Percentiles rank a stretch among this genome's conserved stretches.
Evolutionary conservation across 1,284 basidiomycete genomes (phyloP).

Genomic region (Cryptococcus jaspeensis): DNA sequence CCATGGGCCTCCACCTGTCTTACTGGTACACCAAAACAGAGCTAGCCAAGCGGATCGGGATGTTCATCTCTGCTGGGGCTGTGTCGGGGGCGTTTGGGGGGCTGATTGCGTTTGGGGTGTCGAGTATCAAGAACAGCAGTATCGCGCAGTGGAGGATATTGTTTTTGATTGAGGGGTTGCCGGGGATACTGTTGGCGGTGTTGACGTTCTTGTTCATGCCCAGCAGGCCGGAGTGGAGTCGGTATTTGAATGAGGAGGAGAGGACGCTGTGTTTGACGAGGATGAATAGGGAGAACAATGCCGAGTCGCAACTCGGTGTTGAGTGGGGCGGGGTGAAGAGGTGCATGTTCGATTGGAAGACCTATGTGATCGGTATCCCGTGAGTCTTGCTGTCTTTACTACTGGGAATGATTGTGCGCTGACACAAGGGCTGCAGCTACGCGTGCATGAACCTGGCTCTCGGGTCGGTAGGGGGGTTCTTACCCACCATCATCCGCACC

Average conservation of each 20-base stretch:
- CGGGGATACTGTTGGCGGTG: slow-evolving; percentile 60
- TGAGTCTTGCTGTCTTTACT: slow-evolving; percentile 49
- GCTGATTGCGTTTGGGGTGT: slow-evolving; percentile 21
- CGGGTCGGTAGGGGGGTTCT: slow-evolving; percentile 70
- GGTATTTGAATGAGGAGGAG: slow-evolving; percentile 65
- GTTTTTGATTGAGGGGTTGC: slow-evolving; percentile 8
- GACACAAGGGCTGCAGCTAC: slow-evolving; percentile 26
- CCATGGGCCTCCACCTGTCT: slow-evolving; percentile 29
- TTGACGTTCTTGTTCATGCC: slow-evolving; percentile 65
- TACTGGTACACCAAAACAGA: slow-evolving; percentile 46
- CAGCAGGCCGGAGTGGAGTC: slow-evolving; percentile 69
- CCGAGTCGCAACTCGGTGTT: slow-evolving; percentile 54
- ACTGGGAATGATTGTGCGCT: slow-evolving; percentile 63
- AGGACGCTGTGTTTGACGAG: slow-evolving; percentile 67
- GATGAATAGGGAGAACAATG: slow-evolving; percentile 65
- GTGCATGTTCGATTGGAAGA: slow-evolving; percentile 61
- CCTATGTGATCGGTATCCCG: slow-evolving; percentile 59
- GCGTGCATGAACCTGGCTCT: slow-evolving; percentile 70
- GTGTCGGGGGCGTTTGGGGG: slow-evolving; percentile 34
- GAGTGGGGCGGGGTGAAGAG: slow-evolving; percentile 54
- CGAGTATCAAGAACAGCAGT: slow-evolving; percentile 16
- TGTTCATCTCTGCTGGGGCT: slow-evolving; percentile 45
- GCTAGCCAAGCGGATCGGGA: slow-evolving; percentile 38
- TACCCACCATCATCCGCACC: slow-evolving; percentile 69
- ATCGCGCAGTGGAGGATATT: slow-evolving; percentile 13